Base-by-base conservation (phyloP, 768 basidiomycete genomes). In the Paxillus rubicundulus region DNA sequence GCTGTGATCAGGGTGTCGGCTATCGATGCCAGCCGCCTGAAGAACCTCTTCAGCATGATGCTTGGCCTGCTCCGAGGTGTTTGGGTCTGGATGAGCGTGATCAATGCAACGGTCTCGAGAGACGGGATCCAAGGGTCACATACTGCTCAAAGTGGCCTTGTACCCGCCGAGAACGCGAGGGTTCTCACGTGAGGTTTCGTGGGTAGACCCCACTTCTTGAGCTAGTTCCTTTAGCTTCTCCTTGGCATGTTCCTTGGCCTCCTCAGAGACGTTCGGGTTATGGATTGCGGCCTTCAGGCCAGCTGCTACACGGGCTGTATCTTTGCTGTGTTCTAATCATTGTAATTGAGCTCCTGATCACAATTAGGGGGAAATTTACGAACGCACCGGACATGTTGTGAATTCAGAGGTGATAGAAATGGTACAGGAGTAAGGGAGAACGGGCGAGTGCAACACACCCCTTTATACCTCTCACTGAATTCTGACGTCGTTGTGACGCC, bases 251-350 rank as follows among this genome's bases (percentile, higher is more conserved):
- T 70, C 65, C 61, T 82, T 82, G 0, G 82, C 84, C 53, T 78
- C 77, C 1, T 73, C 70, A 4, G 81, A 82, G 40, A 83, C 79
- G 47, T 78, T 72, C 10, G 81, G 82, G 61, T 85, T 84, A 61
- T 76, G 70, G 5, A 83, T 71, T 9, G 81, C 72, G n/a, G 82
- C 81, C 60, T 82, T 83, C 48, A 81, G 68, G 30, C 83, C 83
- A 2, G 78, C 80, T 21, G 75, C 74, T 43, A 85, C 81, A 57
- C 77, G 78, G 6, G 69, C 55, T 13, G 72, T 61, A 45, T 79
- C 72, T 61, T 80, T 78, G 27, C 27, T 27, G 13, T 67, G 67
- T 49, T 69, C 69, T 69, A 38, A 9, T 32, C 20, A 37, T 14
- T 20, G 21, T 1, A 20, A 5, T 18, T 20, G 17, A 46, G 39